Conservation (phyloP, 176 grass and related monocot species). For the Rhynchospora tenuis region DNA sequence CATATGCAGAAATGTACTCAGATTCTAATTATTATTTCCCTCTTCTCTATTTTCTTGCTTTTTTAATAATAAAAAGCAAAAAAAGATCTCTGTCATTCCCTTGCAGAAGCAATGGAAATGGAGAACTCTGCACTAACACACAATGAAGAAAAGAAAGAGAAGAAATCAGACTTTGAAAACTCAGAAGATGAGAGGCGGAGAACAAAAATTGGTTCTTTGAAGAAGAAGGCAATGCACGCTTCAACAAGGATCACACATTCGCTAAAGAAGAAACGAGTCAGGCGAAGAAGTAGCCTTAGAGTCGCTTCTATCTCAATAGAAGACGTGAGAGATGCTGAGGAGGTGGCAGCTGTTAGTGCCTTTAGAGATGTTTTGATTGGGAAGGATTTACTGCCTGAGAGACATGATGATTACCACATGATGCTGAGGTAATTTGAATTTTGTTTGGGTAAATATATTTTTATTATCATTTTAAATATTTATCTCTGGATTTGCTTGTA, state of each 20-base stretch:
- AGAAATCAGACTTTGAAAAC: conserved; percentile 52
- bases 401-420: conserved; percentile 86
- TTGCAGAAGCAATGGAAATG: conserved; percentile 9
- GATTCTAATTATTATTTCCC: not conserved
- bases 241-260: conserved; percentile 79
- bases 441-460: not conserved
- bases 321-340: conserved; percentile 83
- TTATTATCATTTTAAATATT: not conserved
- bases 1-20: not conserved
- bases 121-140: conserved; percentile 33
- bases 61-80: not conserved
- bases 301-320: conserved; percentile 66
- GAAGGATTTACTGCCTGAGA: conserved; percentile 64
- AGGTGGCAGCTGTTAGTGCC: conserved; percentile 60
- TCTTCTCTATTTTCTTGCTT: not conserved
- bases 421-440: conserved; percentile 55
- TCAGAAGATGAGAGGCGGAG: conserved; percentile 63
- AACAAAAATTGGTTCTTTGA: conserved; percentile 58
- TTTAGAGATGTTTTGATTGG: conserved; percentile 74
- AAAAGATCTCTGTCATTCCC: conserved; percentile 2
- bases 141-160: conserved; percentile 60
- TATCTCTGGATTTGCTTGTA: not conserved
- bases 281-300: conserved; percentile 72
- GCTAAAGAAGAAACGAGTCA: conserved; percentile 84
- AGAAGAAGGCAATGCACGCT: conserved; percentile 79